Evolutionary conservation across 1,284 basidiomycete species (phyloP).

Genomic region (Peniophora sp.): DNA sequence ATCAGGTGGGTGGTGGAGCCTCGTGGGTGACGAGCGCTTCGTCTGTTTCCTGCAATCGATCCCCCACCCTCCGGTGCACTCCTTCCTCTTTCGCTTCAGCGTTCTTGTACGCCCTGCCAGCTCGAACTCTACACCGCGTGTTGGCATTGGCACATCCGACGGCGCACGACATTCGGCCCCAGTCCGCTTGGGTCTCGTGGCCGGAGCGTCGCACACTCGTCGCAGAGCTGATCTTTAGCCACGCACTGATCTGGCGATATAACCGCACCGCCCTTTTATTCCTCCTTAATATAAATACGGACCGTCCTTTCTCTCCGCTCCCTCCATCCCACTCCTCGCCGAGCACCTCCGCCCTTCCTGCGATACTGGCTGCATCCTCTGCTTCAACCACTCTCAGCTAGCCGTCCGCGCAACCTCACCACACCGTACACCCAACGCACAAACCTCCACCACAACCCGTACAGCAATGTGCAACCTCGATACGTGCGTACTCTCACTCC

Average conservation of each 20-base stretch:
- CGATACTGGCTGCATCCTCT: conserved; percentile 2
- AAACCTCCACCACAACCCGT: conserved; percentile 4
- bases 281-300: conserved; percentile 1
- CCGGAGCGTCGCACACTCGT: too few species aligned
- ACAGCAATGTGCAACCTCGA: conserved; percentile 60
- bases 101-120: too few species aligned
- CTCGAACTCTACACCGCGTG: too few species aligned
- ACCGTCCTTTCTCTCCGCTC: conserved; percentile 8
- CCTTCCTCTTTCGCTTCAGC: neutral
- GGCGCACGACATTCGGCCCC: too few species aligned
- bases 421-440: neutral
- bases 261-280: conserved; percentile 6
- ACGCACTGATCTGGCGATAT: neutral
- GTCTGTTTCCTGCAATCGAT: neutral
- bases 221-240: too few species aligned
- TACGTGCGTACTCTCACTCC: conserved; percentile 41
- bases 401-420: too few species aligned
- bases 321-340: neutral
- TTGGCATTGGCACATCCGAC: too few species aligned
- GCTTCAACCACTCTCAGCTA: neutral
- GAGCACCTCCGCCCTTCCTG: conserved; percentile 1
- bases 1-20: neutral
- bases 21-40: neutral
- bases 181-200: too few species aligned
- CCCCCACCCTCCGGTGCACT: neutral